phyloP scores from a whole-genome alignment of 1,284 basidiomycete genomes.

The Tilletia indica region DNA sequence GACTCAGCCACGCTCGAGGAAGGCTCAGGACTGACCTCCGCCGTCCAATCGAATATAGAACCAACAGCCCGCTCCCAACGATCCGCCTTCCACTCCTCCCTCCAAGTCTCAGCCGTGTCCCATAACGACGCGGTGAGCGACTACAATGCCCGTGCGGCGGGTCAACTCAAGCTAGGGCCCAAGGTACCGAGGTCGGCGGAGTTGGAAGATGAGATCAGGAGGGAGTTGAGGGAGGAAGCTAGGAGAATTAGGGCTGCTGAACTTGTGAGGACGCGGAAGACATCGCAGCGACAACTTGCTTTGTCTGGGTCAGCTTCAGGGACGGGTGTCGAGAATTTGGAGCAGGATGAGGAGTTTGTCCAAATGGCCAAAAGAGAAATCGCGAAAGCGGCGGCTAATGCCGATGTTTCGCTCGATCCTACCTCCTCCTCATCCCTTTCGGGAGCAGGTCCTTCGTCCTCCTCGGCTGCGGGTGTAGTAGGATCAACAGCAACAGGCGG shows the following conservation, averaged over 20 bases:
- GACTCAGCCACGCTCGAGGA: slow-evolving; percentile 48
- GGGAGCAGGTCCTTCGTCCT: slow-evolving; percentile 17
- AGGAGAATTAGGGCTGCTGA: slow-evolving; percentile 27
- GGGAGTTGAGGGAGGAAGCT: slow-evolving; percentile 42
- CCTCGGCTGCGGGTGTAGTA: background rate
- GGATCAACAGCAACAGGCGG: background rate
- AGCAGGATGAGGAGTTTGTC: slow-evolving; percentile 1
- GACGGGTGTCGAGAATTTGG: slow-evolving; percentile 21
- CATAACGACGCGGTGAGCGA: slow-evolving; percentile 45
- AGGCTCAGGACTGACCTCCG: slow-evolving; percentile 48
- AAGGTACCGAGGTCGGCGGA: slow-evolving; percentile 47
- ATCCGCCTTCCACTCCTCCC: slow-evolving; percentile 7
- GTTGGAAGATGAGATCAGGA: slow-evolving; percentile 47
- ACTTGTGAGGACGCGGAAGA: background rate
- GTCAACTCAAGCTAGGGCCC: slow-evolving; percentile 51
- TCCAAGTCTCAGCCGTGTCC: slow-evolving; percentile 12
- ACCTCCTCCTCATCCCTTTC: slow-evolving; percentile 9
- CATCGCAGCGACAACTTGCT: background rate
- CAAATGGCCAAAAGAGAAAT: slow-evolving; percentile 12
- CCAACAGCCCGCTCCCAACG: slow-evolving; percentile 13
- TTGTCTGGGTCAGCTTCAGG: background rate
- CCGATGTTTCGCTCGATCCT: slow-evolving; percentile 21
- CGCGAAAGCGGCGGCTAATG: background rate
- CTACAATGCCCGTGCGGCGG: slow-evolving; percentile 48
- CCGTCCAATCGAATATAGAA: background rate